Conservation (phyloP, 352 stramenopile species). For the Phytopythium ostracodes region DNA sequence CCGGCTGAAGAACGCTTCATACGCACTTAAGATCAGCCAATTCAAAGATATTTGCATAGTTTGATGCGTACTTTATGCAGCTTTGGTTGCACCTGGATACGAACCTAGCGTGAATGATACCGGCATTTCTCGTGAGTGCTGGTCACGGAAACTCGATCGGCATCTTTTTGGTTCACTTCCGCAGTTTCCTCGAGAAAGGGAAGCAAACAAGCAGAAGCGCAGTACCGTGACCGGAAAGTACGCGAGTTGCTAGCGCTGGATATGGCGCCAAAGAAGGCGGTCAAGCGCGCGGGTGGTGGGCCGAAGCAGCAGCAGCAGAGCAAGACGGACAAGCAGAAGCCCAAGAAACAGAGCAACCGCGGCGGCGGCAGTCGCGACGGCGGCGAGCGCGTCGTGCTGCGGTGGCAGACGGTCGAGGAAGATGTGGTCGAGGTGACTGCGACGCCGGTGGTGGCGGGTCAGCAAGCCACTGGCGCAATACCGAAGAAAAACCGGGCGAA, state of each 20-base stretch:
- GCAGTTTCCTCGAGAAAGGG: neutral
- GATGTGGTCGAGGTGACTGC: neutral
- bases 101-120: neutral
- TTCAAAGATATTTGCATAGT: neutral
- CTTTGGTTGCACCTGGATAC: neutral
- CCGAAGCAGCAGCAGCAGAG: slow-evolving; percentile 12
- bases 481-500: neutral
- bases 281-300: neutral
- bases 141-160: neutral
- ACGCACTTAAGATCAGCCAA: neutral
- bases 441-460: neutral
- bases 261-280: neutral
- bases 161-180: neutral
- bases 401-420: slow-evolving; percentile 4
- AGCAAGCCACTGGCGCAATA: neutral
- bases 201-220: neutral
- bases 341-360: neutral
- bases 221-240: neutral
- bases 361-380: too few species aligned
- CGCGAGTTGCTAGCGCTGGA: neutral
- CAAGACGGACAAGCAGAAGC: slow-evolving; percentile 11
- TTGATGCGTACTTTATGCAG: neutral
- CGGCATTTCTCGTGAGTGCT: neutral
- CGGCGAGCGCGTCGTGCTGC: slow-evolving; percentile 2
- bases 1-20: neutral